Evolutionary conservation across 192 early-diverging fungal genomes (phyloP).

Genomic region (Mortierella alpina): DNA sequence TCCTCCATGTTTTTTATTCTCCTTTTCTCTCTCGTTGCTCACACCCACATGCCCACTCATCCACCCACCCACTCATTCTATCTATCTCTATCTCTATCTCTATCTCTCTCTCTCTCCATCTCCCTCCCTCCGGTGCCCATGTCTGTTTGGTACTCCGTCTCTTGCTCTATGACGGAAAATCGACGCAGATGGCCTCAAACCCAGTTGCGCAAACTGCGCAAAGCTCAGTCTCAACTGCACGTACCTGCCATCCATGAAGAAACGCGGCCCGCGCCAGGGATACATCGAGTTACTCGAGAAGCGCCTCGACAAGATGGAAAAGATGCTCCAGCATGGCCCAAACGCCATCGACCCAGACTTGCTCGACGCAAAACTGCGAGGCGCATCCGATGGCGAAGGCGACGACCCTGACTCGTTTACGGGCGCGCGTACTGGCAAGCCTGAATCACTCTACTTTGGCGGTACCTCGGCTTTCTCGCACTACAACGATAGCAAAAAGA

Average conservation of each 20-base stretch:
- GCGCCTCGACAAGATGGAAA: conserved; percentile 82
- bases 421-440: background rate
- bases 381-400: background rate
- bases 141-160: background rate
- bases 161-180: background rate
- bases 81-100: background rate
- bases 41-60: too few relatives aligned
- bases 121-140: background rate
- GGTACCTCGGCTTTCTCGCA: conserved; percentile 19
- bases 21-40: background rate
- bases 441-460: conserved; percentile 36
- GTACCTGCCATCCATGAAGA: conserved; percentile 87
- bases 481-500: background rate
- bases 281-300: conserved; percentile 84
- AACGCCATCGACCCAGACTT: conserved; percentile 12
- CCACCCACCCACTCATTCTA: background rate
- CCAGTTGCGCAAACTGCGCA: conserved; percentile 84
- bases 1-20: too few relatives aligned
- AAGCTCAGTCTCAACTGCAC: conserved; percentile 75
- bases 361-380: conserved; percentile 1
- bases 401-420: background rate
- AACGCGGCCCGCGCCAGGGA: conserved; percentile 88
- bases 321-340: conserved; percentile 64
- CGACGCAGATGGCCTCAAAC: conserved; percentile 68
- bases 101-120: background rate